Evolutionary conservation across 139 green algal species (phyloP).

Genomic region (Volvox africanus): DNA sequence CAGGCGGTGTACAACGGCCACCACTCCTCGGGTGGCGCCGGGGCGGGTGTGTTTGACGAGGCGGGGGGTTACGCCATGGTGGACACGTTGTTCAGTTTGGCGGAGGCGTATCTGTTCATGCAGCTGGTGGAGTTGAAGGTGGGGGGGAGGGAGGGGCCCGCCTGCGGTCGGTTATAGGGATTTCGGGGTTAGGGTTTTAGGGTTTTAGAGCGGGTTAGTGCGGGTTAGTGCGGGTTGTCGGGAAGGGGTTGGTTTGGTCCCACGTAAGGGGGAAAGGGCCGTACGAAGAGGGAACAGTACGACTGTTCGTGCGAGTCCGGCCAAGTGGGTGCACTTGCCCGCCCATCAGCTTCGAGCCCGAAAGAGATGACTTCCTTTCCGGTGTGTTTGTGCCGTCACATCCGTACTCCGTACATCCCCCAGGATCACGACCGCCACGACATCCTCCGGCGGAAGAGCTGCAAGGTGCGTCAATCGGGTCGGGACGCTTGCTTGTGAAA

Average conservation of each 20-base stretch:
- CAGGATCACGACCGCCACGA: constrained; percentile 60
- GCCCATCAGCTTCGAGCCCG: too few relatives aligned
- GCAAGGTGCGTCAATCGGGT: too few relatives aligned
- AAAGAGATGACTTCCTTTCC: too few relatives aligned
- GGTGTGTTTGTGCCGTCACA: too few relatives aligned
- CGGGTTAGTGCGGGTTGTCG: background rate
- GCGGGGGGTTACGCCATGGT: constrained; percentile 84
- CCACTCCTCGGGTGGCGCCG: background rate
- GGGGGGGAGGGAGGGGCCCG: background rate
- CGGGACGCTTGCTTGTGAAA: too few relatives aligned
- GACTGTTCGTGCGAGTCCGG: too few relatives aligned
- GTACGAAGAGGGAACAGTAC: too few relatives aligned
- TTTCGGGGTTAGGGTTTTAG: too few relatives aligned
- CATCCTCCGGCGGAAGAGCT: constrained; percentile 29
- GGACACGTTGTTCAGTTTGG: constrained; percentile 97
- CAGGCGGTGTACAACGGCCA: constrained; percentile 57
- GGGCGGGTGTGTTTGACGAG: constrained; percentile 78
- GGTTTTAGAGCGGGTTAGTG: background rate
- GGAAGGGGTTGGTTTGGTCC: background rate
- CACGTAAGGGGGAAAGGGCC: too few relatives aligned
- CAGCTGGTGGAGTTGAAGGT: constrained; percentile 86
- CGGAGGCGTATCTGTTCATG: constrained; percentile 94
- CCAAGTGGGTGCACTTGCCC: too few relatives aligned
- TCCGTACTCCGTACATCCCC: background rate
- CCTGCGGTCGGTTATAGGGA: background rate